These are phyloP conservation scores for Talaromyces borbonicus DNA, from an alignment of 495 filamentous ascomycete genomes.

Conservation along the genomic window DNA sequence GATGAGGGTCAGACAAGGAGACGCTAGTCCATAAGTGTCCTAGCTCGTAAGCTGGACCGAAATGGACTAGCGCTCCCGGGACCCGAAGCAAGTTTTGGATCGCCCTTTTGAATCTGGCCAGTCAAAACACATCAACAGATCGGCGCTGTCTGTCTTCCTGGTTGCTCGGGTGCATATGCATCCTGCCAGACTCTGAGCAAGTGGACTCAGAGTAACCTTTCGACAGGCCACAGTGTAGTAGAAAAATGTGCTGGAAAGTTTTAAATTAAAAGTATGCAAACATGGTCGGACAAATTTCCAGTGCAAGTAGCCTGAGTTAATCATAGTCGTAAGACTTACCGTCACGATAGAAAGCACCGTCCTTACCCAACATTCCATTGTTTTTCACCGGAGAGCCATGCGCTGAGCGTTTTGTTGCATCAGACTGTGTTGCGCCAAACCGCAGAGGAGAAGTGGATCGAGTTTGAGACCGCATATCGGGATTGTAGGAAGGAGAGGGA, in stretches of 20 bases:
- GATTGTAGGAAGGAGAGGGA: slow-evolving; percentile 10
- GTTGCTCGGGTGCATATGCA: too few relatives aligned
- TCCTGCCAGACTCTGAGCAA: too few relatives aligned
- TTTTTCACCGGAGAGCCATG: slow-evolving; percentile 15
- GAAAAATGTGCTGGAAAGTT: too few relatives aligned
- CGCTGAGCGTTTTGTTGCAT: slow-evolving; percentile 13
- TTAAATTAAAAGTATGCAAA: too few relatives aligned
- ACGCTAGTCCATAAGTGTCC: slow-evolving; percentile 21
- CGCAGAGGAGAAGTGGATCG: slow-evolving; percentile 15
- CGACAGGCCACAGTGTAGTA: too few relatives aligned
- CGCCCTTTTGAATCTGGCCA: too few relatives aligned
- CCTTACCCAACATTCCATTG: slow-evolving; percentile 14
- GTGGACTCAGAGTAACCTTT: too few relatives aligned
- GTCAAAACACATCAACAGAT: not conserved
- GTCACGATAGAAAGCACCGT: slow-evolving; percentile 18
- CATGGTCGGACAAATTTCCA: too few relatives aligned
- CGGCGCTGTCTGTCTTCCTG: too few relatives aligned
- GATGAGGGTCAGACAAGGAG: not conserved
- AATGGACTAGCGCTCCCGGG: slow-evolving; percentile 7
- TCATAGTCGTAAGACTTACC: too few relatives aligned
- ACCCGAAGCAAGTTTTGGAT: not conserved
- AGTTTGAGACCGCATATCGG: slow-evolving; percentile 4
- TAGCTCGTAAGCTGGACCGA: slow-evolving; percentile 3
- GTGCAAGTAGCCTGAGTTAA: too few relatives aligned
- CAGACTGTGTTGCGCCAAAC: slow-evolving; percentile 13